Evolutionary conservation across 2,329 filamentous ascomycete species (phyloP).

Genomic region (Chaetomiaceae sp.): DNA sequence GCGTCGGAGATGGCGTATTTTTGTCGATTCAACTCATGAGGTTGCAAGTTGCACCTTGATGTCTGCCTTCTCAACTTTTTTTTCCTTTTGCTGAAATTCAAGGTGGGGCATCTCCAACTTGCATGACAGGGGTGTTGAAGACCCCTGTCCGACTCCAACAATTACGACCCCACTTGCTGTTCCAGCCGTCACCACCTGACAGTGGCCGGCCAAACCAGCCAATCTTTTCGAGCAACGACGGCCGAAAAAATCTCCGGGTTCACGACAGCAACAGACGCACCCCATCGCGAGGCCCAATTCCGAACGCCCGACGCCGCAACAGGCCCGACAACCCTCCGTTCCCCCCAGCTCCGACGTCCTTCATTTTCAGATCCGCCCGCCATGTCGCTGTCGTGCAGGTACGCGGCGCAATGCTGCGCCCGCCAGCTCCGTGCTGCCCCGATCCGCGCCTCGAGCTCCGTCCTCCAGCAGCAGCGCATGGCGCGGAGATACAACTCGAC

Average conservation of each 20-base stretch:
- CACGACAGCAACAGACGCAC: conserved; percentile 16
- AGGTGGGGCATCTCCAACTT: conserved; percentile 18
- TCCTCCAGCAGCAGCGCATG: conserved; percentile 43
- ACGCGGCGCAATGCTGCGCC: conserved; percentile 60
- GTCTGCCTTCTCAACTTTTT: conserved; percentile 32
- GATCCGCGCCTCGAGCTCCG: conserved; percentile 39
- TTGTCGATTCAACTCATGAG: conserved; percentile 7
- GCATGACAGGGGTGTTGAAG: conserved; percentile 5
- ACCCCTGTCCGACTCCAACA: conserved; percentile 9
- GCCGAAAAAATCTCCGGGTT: conserved; percentile 27
- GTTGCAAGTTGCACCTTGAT: conserved; percentile 7
- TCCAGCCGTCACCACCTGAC: no score
- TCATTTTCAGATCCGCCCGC: conserved; percentile 29
- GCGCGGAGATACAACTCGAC: conserved; percentile 85
- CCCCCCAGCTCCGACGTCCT: conserved; percentile 12
- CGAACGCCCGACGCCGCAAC: conserved; percentile 10
- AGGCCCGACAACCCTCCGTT: conserved; percentile 10
- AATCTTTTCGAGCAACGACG: conserved; percentile 26
- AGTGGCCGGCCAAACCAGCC: conserved; percentile 6
- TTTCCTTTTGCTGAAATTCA: conserved; percentile 30
- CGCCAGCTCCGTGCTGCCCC: conserved; percentile 51
- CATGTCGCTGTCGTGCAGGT: conserved; percentile 62
- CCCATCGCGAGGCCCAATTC: conserved; percentile 18
- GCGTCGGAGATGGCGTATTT: conserved; percentile 15
- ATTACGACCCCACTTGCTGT: no score